A percentile compares a stretch with the other conserved stretches of the same genome.
Evolutionary conservation across 1,284 basidiomycete species (phyloP).

Genomic region (Xerocomus amazonicus): DNA sequence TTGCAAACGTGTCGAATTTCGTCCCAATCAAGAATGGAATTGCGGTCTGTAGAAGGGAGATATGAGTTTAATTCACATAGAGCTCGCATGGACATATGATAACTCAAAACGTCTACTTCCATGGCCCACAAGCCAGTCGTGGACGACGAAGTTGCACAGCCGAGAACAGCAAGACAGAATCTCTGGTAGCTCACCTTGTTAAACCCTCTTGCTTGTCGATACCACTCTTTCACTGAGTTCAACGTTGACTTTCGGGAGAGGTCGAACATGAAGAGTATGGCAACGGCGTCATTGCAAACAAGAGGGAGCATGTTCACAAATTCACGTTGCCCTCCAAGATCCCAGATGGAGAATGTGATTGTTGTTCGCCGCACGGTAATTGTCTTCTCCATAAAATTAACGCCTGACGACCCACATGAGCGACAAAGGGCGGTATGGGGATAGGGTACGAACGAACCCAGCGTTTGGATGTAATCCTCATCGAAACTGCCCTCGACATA

Average conservation of each 20-base stretch:
- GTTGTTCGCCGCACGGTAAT: constrained; percentile 96
- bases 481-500: constrained; percentile 97
- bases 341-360: constrained; percentile 99
- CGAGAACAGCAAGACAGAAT: constrained; percentile 11
- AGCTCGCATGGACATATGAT: constrained; percentile 1
- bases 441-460: constrained; percentile 67
- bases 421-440: not conserved
- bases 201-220: constrained; percentile 95
- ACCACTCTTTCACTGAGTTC: constrained; percentile 99
- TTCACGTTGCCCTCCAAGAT: constrained; percentile 94
- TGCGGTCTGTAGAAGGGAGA: constrained; percentile 63
- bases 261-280: constrained; percentile 99
- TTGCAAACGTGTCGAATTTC: constrained; percentile 97
- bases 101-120: not conserved
- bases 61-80: constrained; percentile 17
- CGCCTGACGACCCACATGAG: constrained; percentile 51
- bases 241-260: constrained; percentile 94
- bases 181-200: constrained; percentile 95
- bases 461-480: constrained; percentile 99
- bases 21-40: constrained; percentile 97
- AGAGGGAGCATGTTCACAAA: constrained; percentile 99
- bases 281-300: constrained; percentile 97
- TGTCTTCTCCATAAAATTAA: constrained; percentile 99
- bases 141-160: not conserved
- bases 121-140: constrained; percentile 1